Evolutionary conservation across 148 eudicot genomes (phyloP).

Genomic region (Chenopodium berlandieri): DNA sequence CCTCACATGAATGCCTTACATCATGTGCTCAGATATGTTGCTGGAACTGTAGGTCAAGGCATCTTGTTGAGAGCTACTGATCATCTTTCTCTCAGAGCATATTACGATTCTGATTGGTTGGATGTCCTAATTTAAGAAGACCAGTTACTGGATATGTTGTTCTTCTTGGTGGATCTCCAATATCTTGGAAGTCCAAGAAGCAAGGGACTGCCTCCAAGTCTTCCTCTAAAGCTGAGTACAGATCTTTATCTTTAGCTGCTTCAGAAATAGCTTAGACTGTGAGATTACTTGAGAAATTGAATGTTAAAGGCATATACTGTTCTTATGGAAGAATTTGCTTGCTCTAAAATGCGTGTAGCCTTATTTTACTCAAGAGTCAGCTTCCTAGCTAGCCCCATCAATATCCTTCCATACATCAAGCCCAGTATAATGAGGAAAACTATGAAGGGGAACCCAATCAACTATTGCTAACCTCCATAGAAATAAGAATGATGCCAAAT

Average conservation of each 20-base stretch:
- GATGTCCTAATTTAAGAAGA: not conserved
- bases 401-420: constrained; percentile 59
- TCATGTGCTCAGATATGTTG: not conserved
- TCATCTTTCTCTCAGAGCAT: not conserved
- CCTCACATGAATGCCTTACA: not conserved
- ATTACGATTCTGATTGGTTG: not conserved
- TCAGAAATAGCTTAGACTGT: constrained; percentile 7
- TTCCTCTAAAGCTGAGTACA: too few relatives aligned
- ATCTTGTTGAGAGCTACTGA: not conserved
- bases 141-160: not conserved
- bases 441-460: constrained; percentile 50
- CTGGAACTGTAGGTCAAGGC: not conserved
- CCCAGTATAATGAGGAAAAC: constrained; percentile 66
- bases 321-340: constrained; percentile 69
- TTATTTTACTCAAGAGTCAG: constrained; percentile 51
- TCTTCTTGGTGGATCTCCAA: not conserved
- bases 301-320: constrained; percentile 64
- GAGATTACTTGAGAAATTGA: too few relatives aligned
- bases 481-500: constrained; percentile 52
- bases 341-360: constrained; percentile 61
- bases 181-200: not conserved
- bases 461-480: constrained; percentile 73
- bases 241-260: too few relatives aligned
- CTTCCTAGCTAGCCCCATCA: constrained; percentile 63
- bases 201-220: too few relatives aligned